These are phyloP conservation scores for Trametes polyzona DNA, from an alignment of 1,284 basidiomycete species.

Conservation along the genomic window DNA sequence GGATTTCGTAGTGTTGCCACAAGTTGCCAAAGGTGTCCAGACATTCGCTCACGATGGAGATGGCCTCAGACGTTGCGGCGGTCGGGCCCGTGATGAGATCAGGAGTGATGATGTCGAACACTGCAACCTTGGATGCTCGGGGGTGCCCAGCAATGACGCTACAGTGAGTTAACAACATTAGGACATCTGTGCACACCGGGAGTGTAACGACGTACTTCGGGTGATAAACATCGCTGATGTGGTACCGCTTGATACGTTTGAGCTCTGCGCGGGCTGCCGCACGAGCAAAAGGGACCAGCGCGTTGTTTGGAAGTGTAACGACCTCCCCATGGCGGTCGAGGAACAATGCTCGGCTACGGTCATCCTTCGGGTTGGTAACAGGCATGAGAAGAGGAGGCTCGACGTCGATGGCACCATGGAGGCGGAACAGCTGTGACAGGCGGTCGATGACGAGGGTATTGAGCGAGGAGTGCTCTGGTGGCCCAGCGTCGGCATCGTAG, in stretches of 20 bases:
- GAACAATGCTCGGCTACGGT: constrained; percentile 68
- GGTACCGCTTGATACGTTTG: constrained; percentile 88
- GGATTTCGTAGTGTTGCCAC: constrained; percentile 66
- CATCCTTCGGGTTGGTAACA: constrained; percentile 61
- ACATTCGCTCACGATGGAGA: constrained; percentile 67
- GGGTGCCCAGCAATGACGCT: constrained; percentile 75
- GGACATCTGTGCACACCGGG: not conserved
- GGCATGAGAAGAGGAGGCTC: constrained; percentile 87
- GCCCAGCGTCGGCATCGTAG: constrained; percentile 77
- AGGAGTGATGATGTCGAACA: constrained; percentile 80
- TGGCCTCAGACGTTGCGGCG: constrained; percentile 71
- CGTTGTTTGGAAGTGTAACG: constrained; percentile 79
- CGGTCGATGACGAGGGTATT: constrained; percentile 81
- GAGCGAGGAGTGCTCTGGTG: constrained; percentile 73
- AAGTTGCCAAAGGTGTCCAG: constrained; percentile 74
- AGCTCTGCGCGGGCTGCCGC: constrained; percentile 77
- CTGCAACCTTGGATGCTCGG: constrained; percentile 67
- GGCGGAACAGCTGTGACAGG: constrained; percentile 76
- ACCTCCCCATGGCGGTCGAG: constrained; percentile 86
- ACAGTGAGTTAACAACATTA: not conserved
- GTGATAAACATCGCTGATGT: constrained; percentile 76
- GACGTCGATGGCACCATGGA: constrained; percentile 90
- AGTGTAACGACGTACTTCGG: constrained; percentile 55
- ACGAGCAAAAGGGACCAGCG: constrained; percentile 84
- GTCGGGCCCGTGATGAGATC: constrained; percentile 63